A percentile compares a stretch with the other conserved stretches of the same genome.
These are phyloP conservation scores for Thermothelomyces thermophilus DNA, from an alignment of 2,329 filamentous ascomycete genomes.

Conservation along the genomic window DNA sequence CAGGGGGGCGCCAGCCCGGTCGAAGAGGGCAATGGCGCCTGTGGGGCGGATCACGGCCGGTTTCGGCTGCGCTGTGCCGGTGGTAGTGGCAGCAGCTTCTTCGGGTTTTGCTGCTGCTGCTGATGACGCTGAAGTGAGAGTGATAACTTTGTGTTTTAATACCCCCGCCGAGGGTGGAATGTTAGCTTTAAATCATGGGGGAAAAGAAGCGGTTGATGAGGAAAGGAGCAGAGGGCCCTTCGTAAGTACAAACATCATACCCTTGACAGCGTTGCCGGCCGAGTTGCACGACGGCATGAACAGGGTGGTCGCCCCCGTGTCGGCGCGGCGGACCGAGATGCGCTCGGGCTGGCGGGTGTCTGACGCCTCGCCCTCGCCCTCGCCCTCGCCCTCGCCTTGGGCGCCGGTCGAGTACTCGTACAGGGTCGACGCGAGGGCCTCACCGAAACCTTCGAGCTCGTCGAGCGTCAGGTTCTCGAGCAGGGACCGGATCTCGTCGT, in stretches of 20 bases:
- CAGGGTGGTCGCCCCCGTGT: constrained; percentile 53
- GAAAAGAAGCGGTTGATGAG: not conserved
- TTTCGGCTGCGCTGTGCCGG: too few relatives aligned
- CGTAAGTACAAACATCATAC: constrained; percentile 30
- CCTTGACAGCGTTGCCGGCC: constrained; percentile 61
- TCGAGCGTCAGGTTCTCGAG: constrained; percentile 47
- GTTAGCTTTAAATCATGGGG: not conserved
- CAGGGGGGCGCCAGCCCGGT: constrained; percentile 52
- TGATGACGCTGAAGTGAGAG: constrained; percentile 40
- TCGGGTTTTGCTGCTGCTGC: constrained; percentile 16
- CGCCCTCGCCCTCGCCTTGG: constrained; percentile 27
- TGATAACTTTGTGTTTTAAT: constrained; percentile 54
- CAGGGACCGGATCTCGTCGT: constrained; percentile 48
- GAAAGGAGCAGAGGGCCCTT: not conserved
- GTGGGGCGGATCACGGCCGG: constrained; percentile 43
- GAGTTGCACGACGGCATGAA: constrained; percentile 69
- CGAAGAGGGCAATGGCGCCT: constrained; percentile 64
- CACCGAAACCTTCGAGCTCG: constrained; percentile 48
- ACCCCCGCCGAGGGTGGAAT: too few relatives aligned
- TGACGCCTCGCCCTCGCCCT: constrained; percentile 6
- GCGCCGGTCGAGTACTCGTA: constrained; percentile 54
- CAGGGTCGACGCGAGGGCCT: constrained; percentile 44
- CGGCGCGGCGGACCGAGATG: constrained; percentile 40
- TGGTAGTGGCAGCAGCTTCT: too few relatives aligned
- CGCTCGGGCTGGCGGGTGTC: constrained; percentile 51